Base-by-base conservation (phyloP, 495 filamentous ascomycete species). In the Neurospora intermedia region DNA sequence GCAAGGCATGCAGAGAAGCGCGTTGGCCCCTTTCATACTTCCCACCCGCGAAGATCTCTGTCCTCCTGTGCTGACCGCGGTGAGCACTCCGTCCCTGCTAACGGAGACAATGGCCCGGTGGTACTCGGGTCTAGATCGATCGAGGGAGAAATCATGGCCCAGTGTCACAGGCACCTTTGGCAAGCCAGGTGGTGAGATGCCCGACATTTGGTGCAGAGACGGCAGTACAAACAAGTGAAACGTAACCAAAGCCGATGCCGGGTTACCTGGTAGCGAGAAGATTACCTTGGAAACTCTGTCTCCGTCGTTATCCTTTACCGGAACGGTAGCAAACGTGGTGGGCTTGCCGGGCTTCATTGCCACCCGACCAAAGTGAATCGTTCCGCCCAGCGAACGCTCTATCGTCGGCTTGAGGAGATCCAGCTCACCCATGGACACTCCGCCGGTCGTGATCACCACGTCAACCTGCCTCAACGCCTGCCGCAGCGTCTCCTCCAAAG, bases 331-430 rank as follows among this genome's bases (percentile, higher is more conserved):
- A 77, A 98, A 99, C 3, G 96, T 98, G 11, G 94, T 97, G 4
- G 96, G 96, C 80, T 98, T 98, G 23, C 96, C 96, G 0, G 96
- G 96, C 83, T 98, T 98, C 96, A 99, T 98, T 39, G 90, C 88
- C 7, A 98, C 96, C 39, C 96, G 90, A 48, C 96, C 96, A 78
- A 99, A 99, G 81, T 98, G 96, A 77, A 99, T 97, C 0, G 92
- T 97, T 16, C 96, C 96, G 73, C 93, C 92, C 6, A 98, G 88
- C 3, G 89, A 86, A 71, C 94, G 91, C 83, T 98, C 96, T 78
- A 99, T 93, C 6, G 94, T 98, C 2, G 96, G 96, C 81, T 99
- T 99, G 69, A 99, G 89, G 41, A 99, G 89, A 79, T 99, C 96
- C 1, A 97, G 89, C 82, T 99, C 96, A 74, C 96, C 96, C 96